These are phyloP conservation scores for Cyberlindnera misumaiensis DNA, from an alignment of 805 yeast species.

Conservation along the genomic window DNA sequence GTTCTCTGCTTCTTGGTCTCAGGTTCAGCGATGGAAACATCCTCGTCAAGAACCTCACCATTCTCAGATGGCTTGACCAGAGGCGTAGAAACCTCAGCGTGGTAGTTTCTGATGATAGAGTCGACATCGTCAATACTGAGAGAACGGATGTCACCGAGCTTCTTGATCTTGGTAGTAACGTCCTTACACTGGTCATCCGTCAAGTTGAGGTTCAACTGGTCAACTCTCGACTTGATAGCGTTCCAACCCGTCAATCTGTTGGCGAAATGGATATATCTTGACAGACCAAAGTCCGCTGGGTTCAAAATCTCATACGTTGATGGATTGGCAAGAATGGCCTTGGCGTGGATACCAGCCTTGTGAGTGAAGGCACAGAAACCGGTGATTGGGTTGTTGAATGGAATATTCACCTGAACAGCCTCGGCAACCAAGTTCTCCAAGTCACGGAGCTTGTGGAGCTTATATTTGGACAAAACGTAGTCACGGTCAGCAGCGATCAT, in stretches of 20 bases:
- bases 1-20: slow-evolving; percentile 26
- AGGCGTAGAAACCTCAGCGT: slow-evolving; percentile 65
- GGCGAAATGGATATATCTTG: slow-evolving; percentile 96
- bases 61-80: slow-evolving; percentile 23
- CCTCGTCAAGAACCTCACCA: slow-evolving; percentile 20
- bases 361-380: slow-evolving; percentile 99
- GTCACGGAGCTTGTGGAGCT: slow-evolving; percentile 92
- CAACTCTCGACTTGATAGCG: slow-evolving; percentile 97
- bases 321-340: slow-evolving; percentile 97
- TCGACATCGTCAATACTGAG: slow-evolving; percentile 96
- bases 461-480: slow-evolving; percentile 89
- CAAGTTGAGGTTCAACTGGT: slow-evolving; percentile 84
- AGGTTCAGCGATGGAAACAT: slow-evolving; percentile 18
- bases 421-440: slow-evolving; percentile 94
- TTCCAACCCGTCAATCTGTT: slow-evolving; percentile 99
- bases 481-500: slow-evolving; percentile 99
- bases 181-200: slow-evolving; percentile 93
- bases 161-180: slow-evolving; percentile 88
- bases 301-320: slow-evolving; percentile 96
- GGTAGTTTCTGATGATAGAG: slow-evolving; percentile 90
- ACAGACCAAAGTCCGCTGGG: slow-evolving; percentile 92
- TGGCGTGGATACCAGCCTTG: slow-evolving; percentile 99
- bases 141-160: slow-evolving; percentile 91
- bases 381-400: slow-evolving; percentile 97
- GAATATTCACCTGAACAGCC: slow-evolving; percentile 93